These are phyloP conservation scores for Diddensiella transvaalensis DNA, from an alignment of 805 yeast genomes.

Conservation along the genomic window DNA sequence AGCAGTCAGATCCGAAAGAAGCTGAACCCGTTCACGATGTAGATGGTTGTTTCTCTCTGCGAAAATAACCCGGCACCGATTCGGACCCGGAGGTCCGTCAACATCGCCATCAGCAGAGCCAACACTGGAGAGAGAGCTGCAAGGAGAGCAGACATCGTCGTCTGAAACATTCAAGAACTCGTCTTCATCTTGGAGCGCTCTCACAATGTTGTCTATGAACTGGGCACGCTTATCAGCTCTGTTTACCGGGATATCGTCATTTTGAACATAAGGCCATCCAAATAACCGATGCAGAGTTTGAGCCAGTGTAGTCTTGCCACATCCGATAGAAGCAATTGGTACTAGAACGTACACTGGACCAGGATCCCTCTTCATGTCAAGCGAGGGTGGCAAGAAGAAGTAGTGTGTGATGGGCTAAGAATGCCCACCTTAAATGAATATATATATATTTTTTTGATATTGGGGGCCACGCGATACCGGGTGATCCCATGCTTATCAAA, in stretches of 20 bases:
- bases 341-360: slow-evolving; percentile 50
- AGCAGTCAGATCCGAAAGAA: slow-evolving; percentile 48
- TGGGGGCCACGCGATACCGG: too few relatives aligned
- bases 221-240: slow-evolving; percentile 1
- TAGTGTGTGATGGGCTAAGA: too few relatives aligned
- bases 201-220: slow-evolving; percentile 22
- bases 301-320: slow-evolving; percentile 89
- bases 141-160: slow-evolving; percentile 28
- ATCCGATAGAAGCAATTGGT: slow-evolving; percentile 88
- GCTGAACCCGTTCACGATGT: slow-evolving; percentile 60
- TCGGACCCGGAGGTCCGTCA: slow-evolving; percentile 33
- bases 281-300: slow-evolving; percentile 52
- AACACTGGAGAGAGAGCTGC: neutral
- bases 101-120: neutral
- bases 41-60: slow-evolving; percentile 84
- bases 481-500: too few relatives aligned
- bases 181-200: slow-evolving; percentile 4
- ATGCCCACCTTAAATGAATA: too few relatives aligned
- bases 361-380: too few relatives aligned
- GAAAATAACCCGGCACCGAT: slow-evolving; percentile 48
- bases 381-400: too few relatives aligned
- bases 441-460: too few relatives aligned
- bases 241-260: slow-evolving; percentile 51
- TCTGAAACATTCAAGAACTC: neutral
- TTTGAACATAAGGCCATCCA: slow-evolving; percentile 76